Percentiles rank a stretch among this genome's conserved stretches.
Conservation (phyloP, 2,329 filamentous ascomycete species). For the Aspergillus quadricinctus region DNA sequence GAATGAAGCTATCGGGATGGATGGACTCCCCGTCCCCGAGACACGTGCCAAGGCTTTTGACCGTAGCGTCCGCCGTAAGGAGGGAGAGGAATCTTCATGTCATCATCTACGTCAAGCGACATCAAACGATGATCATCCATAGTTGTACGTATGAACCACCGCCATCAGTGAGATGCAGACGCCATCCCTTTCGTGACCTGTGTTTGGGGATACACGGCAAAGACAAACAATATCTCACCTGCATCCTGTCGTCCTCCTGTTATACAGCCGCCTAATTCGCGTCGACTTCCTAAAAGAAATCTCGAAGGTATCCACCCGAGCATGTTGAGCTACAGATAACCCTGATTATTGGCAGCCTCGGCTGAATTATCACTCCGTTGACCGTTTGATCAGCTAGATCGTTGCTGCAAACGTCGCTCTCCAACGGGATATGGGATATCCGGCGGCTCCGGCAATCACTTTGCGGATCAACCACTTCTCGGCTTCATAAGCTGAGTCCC, state of each 20-base stretch:
- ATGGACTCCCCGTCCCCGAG: no score
- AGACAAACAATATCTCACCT: background rate
- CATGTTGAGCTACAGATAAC: background rate
- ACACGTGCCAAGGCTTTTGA: no score
- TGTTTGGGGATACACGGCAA: no score
- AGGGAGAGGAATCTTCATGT: no score
- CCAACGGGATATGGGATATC: no score
- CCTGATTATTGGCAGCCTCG: background rate
- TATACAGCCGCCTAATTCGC: background rate
- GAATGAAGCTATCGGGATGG: no score
- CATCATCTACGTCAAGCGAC: no score
- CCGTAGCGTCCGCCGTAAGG: no score
- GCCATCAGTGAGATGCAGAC: background rate
- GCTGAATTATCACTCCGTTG: background rate
- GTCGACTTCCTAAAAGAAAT: background rate
- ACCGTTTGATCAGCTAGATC: background rate
- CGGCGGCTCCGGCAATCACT: background rate
- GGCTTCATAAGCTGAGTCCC: background rate
- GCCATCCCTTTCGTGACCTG: background rate
- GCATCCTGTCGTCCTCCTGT: background rate
- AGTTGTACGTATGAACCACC: no score
- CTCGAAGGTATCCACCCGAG: background rate
- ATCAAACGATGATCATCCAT: no score
- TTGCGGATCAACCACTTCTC: background rate
- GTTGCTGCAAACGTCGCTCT: background rate